phyloP scores from a whole-genome alignment of 768 basidiomycete species.

The Pluteus cervinus region DNA sequence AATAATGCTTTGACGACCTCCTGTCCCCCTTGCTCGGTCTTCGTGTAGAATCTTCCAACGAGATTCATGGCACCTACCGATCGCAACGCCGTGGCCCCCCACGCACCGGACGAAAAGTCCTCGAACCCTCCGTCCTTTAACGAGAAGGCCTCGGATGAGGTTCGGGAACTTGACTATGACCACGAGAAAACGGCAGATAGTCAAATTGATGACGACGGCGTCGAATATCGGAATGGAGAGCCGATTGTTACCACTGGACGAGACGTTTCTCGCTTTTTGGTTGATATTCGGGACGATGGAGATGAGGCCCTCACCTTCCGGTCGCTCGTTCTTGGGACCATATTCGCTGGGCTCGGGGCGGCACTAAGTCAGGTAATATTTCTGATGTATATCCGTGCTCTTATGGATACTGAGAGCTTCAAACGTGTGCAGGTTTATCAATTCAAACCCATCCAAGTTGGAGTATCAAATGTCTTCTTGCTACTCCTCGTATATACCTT shows the following conservation, averaged over 20 bases:
- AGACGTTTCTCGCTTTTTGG: constrained; percentile 30
- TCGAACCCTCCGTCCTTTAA: too few species aligned
- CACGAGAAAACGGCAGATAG: too few species aligned
- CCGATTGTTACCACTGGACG: constrained; percentile 13
- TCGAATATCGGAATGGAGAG: constrained; percentile 5
- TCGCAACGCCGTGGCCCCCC: too few species aligned
- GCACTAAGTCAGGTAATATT: constrained; percentile 20
- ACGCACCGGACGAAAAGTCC: too few species aligned
- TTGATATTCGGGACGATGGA: constrained; percentile 36
- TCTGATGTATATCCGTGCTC: background rate
- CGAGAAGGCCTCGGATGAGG: too few species aligned
- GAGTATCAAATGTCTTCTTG: constrained; percentile 51
- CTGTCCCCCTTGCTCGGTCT: too few species aligned
- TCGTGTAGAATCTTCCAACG: too few species aligned
- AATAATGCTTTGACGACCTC: too few species aligned
- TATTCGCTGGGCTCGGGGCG: constrained; percentile 37
- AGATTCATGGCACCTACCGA: too few species aligned
- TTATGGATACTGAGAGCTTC: constrained; percentile 1
- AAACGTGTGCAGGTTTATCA: constrained; percentile 43
- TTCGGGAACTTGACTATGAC: too few species aligned
- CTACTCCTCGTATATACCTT: constrained; percentile 46
- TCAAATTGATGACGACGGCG: background rate
- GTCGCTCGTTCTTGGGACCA: constrained; percentile 35
- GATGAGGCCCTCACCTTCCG: constrained; percentile 38
- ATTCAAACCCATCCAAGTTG: constrained; percentile 51